These are phyloP conservation scores for Tuber aestivum DNA, from an alignment of 495 filamentous ascomycete genomes.

Conservation along the genomic window DNA sequence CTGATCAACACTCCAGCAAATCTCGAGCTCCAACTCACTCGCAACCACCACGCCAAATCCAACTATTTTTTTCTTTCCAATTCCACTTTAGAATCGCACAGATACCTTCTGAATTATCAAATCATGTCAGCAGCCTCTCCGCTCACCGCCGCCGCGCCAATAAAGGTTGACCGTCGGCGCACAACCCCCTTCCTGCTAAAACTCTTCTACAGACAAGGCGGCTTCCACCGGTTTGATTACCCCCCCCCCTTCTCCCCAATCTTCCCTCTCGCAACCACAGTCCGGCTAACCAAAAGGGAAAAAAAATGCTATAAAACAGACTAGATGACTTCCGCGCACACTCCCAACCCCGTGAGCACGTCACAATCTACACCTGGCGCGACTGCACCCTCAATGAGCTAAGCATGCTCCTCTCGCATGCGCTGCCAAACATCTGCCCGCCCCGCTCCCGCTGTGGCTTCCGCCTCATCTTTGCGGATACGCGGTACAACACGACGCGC, in stretches of 20 bases:
- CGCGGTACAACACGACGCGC: conserved; percentile 51
- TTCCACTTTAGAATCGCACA: conserved; percentile 10
- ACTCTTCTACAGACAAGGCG: conserved; percentile 72
- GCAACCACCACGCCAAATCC: conserved; percentile 3
- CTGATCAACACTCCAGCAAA: not conserved
- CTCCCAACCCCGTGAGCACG: conserved; percentile 56
- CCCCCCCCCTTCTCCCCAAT: conserved; percentile 40
- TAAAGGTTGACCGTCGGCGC: conserved; percentile 62
- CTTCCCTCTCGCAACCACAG: conserved; percentile 10
- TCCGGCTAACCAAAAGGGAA: conserved; percentile 9
- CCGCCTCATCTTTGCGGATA: conserved; percentile 80
- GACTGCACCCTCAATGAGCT: conserved; percentile 79
- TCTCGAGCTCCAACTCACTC: not conserved
- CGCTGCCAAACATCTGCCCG: conserved; percentile 66
- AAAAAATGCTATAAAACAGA: conserved; percentile 43
- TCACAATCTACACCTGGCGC: conserved; percentile 84
- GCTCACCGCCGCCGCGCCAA: conserved; percentile 17
- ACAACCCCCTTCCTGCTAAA: conserved; percentile 85
- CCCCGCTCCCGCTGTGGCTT: conserved; percentile 75
- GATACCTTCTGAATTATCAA: conserved; percentile 5
- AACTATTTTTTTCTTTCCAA: not conserved
- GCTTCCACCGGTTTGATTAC: conserved; percentile 61
- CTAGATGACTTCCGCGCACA: conserved; percentile 60
- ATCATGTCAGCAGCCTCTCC: conserved; percentile 19
- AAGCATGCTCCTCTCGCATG: conserved; percentile 62